Base-by-base conservation (phyloP, 2,329 filamentous ascomycete species). In the Orbilia ellipsospora region DNA sequence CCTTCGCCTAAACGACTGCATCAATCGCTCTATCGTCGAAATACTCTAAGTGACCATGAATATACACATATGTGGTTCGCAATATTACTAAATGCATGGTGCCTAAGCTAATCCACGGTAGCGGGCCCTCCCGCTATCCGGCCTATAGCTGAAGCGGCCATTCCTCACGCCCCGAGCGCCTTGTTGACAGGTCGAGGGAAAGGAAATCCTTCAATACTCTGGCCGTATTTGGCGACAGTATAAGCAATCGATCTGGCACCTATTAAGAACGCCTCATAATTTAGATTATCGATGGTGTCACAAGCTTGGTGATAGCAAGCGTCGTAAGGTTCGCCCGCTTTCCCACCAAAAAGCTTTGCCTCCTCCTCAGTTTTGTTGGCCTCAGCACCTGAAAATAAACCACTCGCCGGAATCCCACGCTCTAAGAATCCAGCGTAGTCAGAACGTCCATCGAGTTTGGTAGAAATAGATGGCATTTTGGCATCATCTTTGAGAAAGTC, bases 221-320 rank as follows among this genome's bases (percentile, higher is more conserved):
- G 80, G 15, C 89, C 90, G 78, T 88, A 92, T 0, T 87, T 89
- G 0, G 89, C 90, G 13, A 92, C 87, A 0, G 88, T 89, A 81
- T 91, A 88, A 2, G 90, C 90, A 77, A 93, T 89, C 57, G 83
- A 86, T 80, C 85, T 84, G 8, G 84, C 83, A 79, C 87, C 87
- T 75, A 85, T 80, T 64, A 86, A 82, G 82, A 86, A 87, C 15
- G 86, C 85, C 12, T 84, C 83, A 45, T 82, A 81, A 78, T 85
- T 85, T 42, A 88, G 79, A 79, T 89, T 88, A 62, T 81, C 83
- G 31, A 86, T 81, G 61, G 84, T 85, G 77, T 88, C 87, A 7
- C 84, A 83, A 4, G 82, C 82, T 44, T 82, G 80, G 78, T 89
- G 87, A 80, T 88, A 88, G 80, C 87, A 87, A 26, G 81, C 80